Conservation (phyloP, 108 stramenopile species). For the Cyclostephanos invisitatus region DNA sequence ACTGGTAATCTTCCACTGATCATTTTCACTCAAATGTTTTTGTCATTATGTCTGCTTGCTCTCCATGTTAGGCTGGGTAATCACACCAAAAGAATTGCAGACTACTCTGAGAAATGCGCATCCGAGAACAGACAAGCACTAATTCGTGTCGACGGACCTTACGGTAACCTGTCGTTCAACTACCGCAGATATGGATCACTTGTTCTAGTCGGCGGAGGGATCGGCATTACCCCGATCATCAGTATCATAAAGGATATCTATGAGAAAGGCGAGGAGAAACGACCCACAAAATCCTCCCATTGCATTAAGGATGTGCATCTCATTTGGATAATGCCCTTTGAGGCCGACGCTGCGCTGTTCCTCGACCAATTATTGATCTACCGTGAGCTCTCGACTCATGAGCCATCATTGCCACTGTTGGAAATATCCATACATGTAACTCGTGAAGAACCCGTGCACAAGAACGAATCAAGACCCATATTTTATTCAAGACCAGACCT, state of each 20-base stretch:
- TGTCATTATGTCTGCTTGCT: background rate
- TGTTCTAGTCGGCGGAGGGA: slow-evolving; percentile 24
- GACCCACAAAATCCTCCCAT: background rate
- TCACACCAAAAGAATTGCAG: slow-evolving; percentile 23
- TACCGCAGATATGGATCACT: slow-evolving; percentile 27
- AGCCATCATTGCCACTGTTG: slow-evolving; percentile 5
- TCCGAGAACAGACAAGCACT: slow-evolving; percentile 23
- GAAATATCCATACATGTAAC: background rate
- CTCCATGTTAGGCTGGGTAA: slow-evolving; percentile 12
- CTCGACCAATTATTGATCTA: slow-evolving; percentile 8
- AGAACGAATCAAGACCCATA: background rate
- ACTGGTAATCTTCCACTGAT: background rate
- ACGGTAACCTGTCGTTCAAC: slow-evolving; percentile 28
- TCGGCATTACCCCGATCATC: slow-evolving; percentile 29
- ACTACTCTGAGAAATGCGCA: slow-evolving; percentile 27
- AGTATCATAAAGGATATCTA: slow-evolving; percentile 33
- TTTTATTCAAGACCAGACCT: slow-evolving; percentile 8
- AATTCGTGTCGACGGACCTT: slow-evolving; percentile 31
- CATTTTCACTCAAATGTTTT: background rate
- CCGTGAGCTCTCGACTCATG: slow-evolving; percentile 12
- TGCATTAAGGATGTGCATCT: slow-evolving; percentile 9
- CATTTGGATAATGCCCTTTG: slow-evolving; percentile 10
- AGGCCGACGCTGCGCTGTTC: slow-evolving; percentile 7
- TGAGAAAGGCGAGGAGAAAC: slow-evolving; percentile 3
- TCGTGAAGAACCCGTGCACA: background rate